Conservation (phyloP, 306 rosid species). For the Fragaria ananassa region DNA sequence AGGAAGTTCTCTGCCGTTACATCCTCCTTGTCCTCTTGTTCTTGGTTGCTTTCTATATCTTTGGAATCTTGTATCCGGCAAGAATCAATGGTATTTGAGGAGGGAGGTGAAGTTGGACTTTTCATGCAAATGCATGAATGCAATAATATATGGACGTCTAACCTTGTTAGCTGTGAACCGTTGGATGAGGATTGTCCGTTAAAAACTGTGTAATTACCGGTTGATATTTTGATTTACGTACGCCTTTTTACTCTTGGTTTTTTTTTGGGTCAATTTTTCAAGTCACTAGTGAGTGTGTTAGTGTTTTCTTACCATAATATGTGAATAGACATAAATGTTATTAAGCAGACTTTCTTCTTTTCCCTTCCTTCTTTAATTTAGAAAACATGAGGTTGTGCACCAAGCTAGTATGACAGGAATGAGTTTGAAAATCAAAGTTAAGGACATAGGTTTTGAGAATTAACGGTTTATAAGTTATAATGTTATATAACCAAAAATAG, state of each 20-base stretch:
- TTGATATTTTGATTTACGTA: neutral
- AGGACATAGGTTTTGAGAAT: neutral
- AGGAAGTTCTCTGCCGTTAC: neutral
- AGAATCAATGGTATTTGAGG: neutral
- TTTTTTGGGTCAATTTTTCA: neutral
- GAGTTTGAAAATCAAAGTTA: neutral
- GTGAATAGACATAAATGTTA: neutral
- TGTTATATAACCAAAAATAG: neutral
- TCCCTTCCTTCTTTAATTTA: neutral
- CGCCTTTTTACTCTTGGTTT: neutral
- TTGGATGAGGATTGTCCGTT: neutral
- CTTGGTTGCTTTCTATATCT: conserved; percentile 13
- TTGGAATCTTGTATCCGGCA: conserved; percentile 3
- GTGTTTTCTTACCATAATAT: neutral
- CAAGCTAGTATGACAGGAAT: neutral
- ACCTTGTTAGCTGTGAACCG: neutral
- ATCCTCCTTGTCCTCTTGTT: conserved; percentile 4
- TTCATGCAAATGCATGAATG: neutral
- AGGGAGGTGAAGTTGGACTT: neutral
- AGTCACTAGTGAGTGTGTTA: neutral
- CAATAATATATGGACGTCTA: neutral
- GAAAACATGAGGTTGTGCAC: neutral
- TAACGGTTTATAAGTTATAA: neutral
- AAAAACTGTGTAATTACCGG: neutral
- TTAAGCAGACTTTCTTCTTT: neutral